These are phyloP conservation scores for Delonix regia DNA, from an alignment of 306 rosid genomes.

Conservation along the genomic window DNA sequence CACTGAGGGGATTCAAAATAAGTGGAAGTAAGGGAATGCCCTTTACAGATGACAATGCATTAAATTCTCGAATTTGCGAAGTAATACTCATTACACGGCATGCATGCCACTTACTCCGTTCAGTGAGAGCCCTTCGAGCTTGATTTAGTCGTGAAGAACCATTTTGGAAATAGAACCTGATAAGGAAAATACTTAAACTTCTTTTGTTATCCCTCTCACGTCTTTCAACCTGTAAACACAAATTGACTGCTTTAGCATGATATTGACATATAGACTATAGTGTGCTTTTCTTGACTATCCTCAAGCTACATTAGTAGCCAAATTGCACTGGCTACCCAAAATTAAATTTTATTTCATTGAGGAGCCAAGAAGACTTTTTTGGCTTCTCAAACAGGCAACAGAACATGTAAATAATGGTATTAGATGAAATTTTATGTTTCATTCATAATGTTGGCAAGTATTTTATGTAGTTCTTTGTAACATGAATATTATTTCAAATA, in stretches of 20 bases:
- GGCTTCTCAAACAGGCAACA: conserved; percentile 17
- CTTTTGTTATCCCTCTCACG: conserved; percentile 88
- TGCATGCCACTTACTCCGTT: conserved; percentile 94
- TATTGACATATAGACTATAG: not conserved
- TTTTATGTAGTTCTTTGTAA: not conserved
- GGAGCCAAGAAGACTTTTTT: conserved; percentile 19
- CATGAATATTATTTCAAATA: not conserved
- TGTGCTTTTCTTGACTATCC: conserved; percentile 17
- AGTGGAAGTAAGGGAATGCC: conserved; percentile 79
- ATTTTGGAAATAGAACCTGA: conserved; percentile 83
- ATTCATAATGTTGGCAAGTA: not conserved
- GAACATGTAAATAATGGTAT: conserved; percentile 5
- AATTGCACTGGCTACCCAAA: not conserved
- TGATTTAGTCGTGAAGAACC: conserved; percentile 84
- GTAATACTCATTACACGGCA: conserved; percentile 89
- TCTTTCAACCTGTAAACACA: conserved; percentile 86
- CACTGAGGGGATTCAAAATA: conserved; percentile 64
- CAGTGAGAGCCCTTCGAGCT: conserved; percentile 87
- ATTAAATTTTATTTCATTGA: not conserved
- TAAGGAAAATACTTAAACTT: conserved; percentile 61
- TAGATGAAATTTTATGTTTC: not conserved
- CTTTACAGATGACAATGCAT: conserved; percentile 85
- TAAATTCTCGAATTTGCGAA: conserved; percentile 91
- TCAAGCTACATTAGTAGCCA: conserved; percentile 11
- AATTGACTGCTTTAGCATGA: conserved; percentile 40